Conservation (phyloP, 31 red algal genomes). For the Endocladia muricata region DNA sequence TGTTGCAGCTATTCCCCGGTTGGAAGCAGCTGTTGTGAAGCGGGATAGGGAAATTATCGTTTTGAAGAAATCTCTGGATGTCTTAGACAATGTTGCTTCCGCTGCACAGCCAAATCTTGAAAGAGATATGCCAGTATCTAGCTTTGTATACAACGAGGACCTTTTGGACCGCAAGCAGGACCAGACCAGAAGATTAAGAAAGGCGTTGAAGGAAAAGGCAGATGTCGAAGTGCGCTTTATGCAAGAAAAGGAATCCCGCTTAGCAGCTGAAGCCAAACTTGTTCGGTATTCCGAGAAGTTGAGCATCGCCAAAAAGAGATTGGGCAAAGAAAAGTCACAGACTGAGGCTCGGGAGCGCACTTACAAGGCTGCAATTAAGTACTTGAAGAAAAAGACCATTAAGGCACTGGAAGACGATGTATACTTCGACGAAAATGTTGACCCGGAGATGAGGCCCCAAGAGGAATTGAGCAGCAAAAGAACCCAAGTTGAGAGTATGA, state of each 20-base stretch:
- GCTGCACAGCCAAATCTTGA: background rate
- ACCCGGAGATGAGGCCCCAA: constrained; percentile 2
- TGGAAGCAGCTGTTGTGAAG: constrained; percentile 38
- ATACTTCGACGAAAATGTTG: constrained; percentile 41
- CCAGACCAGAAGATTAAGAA: constrained; percentile 19
- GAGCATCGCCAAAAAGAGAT: constrained; percentile 38
- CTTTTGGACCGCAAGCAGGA: constrained; percentile 53
- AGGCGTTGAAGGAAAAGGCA: constrained; percentile 38
- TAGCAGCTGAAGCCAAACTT: constrained; percentile 33
- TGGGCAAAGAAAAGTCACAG: constrained; percentile 21
- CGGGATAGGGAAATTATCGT: constrained; percentile 36
- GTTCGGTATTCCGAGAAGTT: constrained; percentile 44
- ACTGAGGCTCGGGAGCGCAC: constrained; percentile 59
- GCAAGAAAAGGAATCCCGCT: constrained; percentile 40
- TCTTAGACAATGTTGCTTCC: background rate
- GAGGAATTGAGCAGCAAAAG: background rate
- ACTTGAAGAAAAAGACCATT: constrained; percentile 62
- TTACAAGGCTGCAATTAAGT: constrained; percentile 73
- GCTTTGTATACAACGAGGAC: constrained; percentile 46
- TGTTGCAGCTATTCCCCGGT: constrained; percentile 35
- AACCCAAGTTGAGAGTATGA: background rate
- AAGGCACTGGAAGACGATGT: constrained; percentile 34
- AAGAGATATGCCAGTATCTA: constrained; percentile 4
- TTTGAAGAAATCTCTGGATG: constrained; percentile 18
- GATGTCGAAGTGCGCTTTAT: constrained; percentile 39